These are phyloP conservation scores for Saccharum hybrid DNA, from an alignment of 202 grass and related monocot species.

Conservation along the genomic window DNA sequence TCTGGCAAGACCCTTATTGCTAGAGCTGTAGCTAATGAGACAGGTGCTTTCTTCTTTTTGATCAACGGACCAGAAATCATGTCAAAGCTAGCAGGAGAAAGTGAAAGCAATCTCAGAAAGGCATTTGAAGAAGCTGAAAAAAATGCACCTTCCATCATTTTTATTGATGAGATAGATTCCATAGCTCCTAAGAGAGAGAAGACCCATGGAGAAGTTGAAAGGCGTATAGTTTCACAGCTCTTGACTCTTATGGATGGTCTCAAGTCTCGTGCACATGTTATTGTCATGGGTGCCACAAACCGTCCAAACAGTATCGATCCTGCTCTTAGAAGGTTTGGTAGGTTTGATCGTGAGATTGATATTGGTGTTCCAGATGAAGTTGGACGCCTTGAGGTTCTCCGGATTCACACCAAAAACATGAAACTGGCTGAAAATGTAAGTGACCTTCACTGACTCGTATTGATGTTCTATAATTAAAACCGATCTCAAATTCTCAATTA, in stretches of 20 bases:
- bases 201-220: slow-evolving; percentile 92
- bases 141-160: slow-evolving; percentile 92
- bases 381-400: slow-evolving; percentile 85
- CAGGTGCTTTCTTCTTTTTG: slow-evolving; percentile 90
- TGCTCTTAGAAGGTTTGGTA: slow-evolving; percentile 90
- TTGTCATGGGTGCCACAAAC: slow-evolving; percentile 95
- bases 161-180: slow-evolving; percentile 93
- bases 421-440: slow-evolving; percentile 89
- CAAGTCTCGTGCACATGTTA: slow-evolving; percentile 82
- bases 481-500: neutral
- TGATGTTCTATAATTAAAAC: neutral
- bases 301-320: slow-evolving; percentile 94
- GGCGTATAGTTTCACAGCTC: slow-evolving; percentile 90
- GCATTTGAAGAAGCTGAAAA: slow-evolving; percentile 97
- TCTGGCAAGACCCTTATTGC: slow-evolving; percentile 95
- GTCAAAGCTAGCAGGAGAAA: slow-evolving; percentile 94
- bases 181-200: slow-evolving; percentile 96
- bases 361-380: slow-evolving; percentile 97
- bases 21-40: slow-evolving; percentile 94
- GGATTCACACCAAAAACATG: slow-evolving; percentile 98
- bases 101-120: slow-evolving; percentile 91
- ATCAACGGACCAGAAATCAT: slow-evolving; percentile 97
- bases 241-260: slow-evolving; percentile 96
- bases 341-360: slow-evolving; percentile 96
- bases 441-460: neutral